Evolutionary conservation across 75 land plant species (phyloP).

Genomic region (Selaginella tamariscina): DNA sequence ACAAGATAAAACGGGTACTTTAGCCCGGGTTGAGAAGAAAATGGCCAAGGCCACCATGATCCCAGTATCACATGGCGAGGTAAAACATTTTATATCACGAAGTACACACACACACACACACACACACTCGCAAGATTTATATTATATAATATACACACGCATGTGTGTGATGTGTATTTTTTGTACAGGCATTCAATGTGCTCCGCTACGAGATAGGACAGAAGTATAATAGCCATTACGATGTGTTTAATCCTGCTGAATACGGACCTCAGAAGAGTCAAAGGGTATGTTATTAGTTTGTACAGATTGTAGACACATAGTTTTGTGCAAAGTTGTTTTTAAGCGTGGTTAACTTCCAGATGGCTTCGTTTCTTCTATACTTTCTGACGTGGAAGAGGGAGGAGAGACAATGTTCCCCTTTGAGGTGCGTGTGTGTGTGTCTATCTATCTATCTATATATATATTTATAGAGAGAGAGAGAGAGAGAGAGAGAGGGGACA

Average conservation of each 20-base stretch:
- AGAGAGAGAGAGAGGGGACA: too few species aligned
- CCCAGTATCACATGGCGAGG: conserved; percentile 82
- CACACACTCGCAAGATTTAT: too few species aligned
- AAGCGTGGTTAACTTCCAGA: conserved; percentile 29
- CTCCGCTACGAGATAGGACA: conserved; percentile 89
- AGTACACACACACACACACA: too few species aligned
- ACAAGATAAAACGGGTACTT: conserved; percentile 57
- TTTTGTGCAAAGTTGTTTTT: neutral
- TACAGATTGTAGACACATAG: neutral
- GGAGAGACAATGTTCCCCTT: conserved; percentile 98
- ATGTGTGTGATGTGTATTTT: neutral
- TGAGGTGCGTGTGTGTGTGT: conserved; percentile 40
- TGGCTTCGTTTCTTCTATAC: conserved; percentile 88
- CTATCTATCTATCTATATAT: too few species aligned
- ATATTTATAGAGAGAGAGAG: too few species aligned
- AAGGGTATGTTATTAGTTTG: conserved; percentile 37
- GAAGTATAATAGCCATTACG: conserved; percentile 84
- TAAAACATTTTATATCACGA: conserved; percentile 11
- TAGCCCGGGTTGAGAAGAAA: conserved; percentile 60
- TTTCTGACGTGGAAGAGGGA: conserved; percentile 91
- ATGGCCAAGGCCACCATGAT: conserved; percentile 86
- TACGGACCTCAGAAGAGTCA: conserved; percentile 98
- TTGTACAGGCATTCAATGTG: conserved; percentile 81
- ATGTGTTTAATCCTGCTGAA: conserved; percentile 81
- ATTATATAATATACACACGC: too few species aligned